Evolutionary conservation across 2,329 filamentous ascomycete genomes (phyloP).

Genomic region (Aspergillus niger): DNA sequence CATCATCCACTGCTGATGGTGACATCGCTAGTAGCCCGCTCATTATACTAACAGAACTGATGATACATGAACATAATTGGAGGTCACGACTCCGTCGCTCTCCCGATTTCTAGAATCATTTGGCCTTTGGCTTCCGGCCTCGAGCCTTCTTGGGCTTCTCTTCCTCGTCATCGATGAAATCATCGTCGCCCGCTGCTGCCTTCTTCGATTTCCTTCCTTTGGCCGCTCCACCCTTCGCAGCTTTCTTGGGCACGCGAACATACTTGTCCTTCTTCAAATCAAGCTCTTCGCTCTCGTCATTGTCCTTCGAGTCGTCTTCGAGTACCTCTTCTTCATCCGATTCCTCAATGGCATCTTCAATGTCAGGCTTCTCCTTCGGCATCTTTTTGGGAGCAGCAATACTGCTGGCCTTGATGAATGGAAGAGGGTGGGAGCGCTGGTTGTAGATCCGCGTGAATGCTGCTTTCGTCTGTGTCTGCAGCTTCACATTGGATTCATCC

Average conservation of each 20-base stretch:
- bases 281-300: slow-evolving; percentile 73
- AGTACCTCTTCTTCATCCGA: slow-evolving; percentile 72
- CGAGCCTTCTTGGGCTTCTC: slow-evolving; percentile 58
- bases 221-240: slow-evolving; percentile 43
- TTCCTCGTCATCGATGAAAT: slow-evolving; percentile 41
- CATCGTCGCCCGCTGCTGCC: slow-evolving; percentile 29
- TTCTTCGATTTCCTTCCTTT: slow-evolving; percentile 58
- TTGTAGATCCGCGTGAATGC: slow-evolving; percentile 94
- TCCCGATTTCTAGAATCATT: slow-evolving; percentile 7
- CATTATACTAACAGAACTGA: not conserved
- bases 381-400: slow-evolving; percentile 71
- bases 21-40: not conserved
- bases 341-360: slow-evolving; percentile 95
- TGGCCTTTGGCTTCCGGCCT: slow-evolving; percentile 35
- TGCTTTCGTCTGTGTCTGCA: slow-evolving; percentile 83
- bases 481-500: slow-evolving; percentile 70
- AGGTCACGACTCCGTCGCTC: not conserved
- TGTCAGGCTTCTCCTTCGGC: slow-evolving; percentile 77
- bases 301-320: slow-evolving; percentile 56
- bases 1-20: not conserved
- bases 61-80: slow-evolving; percentile 10
- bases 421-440: slow-evolving; percentile 78
- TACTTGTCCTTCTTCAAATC: slow-evolving; percentile 95
- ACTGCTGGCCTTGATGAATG: slow-evolving; percentile 91
- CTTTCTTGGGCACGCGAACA: slow-evolving; percentile 84